phyloP scores from a whole-genome alignment of 2,329 filamentous ascomycete genomes.

The Curvularia hawaiiensis region DNA sequence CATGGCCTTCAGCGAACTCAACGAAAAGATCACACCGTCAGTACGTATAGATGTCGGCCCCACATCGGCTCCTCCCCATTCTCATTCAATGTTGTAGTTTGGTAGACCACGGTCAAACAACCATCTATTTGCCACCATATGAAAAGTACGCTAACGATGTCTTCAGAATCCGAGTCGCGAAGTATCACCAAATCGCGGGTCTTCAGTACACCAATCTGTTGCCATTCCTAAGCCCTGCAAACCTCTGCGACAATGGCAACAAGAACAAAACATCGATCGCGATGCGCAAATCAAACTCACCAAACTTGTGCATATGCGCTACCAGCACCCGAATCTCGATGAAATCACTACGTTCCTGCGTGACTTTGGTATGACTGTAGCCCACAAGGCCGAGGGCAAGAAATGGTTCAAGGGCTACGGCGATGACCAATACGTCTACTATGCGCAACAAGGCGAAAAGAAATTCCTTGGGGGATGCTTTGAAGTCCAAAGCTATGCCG shows the following conservation, averaged over 20 bases:
- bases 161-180: conserved; percentile 38
- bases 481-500: conserved; percentile 61
- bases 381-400: conserved; percentile 34
- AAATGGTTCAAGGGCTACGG: conserved; percentile 68
- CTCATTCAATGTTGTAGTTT: background rate
- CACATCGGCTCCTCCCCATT: conserved; percentile 17
- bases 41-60: conserved; percentile 28
- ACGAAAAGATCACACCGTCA: conserved; percentile 40
- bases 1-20: conserved; percentile 42
- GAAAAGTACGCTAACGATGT: background rate
- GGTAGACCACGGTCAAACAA: background rate
- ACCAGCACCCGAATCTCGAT: conserved; percentile 58
- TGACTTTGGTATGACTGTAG: conserved; percentile 46
- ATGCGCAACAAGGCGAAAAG: conserved; percentile 55
- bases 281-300: conserved; percentile 54
- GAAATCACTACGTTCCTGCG: conserved; percentile 54
- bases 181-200: conserved; percentile 49
- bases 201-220: conserved; percentile 46
- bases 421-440: conserved; percentile 64
- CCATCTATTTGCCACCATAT: background rate
- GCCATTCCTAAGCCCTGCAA: conserved; percentile 46
- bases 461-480: conserved; percentile 65
- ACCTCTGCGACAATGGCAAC: conserved; percentile 47
- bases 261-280: conserved; percentile 49
- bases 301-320: conserved; percentile 59